Conservation (phyloP, 1,139 yeast genomes). For the Geotrichum klebahnii region DNA sequence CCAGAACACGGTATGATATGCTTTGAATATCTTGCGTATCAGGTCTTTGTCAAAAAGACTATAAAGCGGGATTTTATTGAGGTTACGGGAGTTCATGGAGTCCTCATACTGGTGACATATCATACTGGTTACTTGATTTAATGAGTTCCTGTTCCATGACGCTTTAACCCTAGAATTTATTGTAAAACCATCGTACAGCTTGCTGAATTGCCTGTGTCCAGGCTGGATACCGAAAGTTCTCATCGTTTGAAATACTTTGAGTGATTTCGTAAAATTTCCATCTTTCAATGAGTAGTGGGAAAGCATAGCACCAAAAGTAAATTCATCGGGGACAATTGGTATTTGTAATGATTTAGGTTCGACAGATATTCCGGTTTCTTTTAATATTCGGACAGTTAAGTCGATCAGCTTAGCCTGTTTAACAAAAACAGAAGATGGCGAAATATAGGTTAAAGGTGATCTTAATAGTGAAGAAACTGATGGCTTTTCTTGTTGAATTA, state of each 20-base stretch:
- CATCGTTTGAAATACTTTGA: conserved; percentile 7
- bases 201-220: background rate
- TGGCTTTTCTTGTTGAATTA: background rate
- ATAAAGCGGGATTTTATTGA: background rate
- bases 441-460: background rate
- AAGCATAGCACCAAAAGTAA: conserved; percentile 18
- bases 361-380: background rate
- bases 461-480: background rate
- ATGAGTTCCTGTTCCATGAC: conserved; percentile 11
- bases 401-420: conserved; percentile 17
- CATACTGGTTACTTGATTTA: conserved; percentile 12
- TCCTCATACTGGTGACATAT: conserved; percentile 11
- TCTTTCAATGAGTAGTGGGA: conserved; percentile 13
- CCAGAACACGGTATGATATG: conserved; percentile 13
- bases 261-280: conserved; percentile 8
- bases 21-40: conserved; percentile 8
- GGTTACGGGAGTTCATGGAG: background rate
- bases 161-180: conserved; percentile 4
- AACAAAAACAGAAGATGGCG: conserved; percentile 3
- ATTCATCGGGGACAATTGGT: conserved; percentile 15
- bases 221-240: conserved; percentile 7
- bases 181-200: conserved; percentile 15
- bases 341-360: background rate
- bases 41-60: conserved; percentile 5
- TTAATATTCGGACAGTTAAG: conserved; percentile 12